Conservation (phyloP, 768 basidiomycete genomes). For the Tricholoma hemisulphureum region DNA sequence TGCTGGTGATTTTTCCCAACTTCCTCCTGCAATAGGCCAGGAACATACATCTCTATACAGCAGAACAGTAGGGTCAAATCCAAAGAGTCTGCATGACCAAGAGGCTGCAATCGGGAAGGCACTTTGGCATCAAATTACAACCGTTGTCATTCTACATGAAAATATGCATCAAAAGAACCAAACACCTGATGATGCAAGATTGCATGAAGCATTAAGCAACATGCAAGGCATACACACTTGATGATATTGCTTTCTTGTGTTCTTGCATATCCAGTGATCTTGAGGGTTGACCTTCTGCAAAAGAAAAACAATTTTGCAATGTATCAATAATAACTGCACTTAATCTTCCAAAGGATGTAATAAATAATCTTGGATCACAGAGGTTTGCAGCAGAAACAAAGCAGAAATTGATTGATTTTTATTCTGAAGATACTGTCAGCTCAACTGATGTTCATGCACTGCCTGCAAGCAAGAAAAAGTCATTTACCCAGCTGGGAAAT, state of each 20-base stretch:
- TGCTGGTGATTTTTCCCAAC: no score
- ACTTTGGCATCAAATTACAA: conserved; percentile 29
- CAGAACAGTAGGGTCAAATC: not conserved
- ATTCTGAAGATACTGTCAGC: conserved; percentile 18
- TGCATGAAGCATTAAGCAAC: conserved; percentile 15
- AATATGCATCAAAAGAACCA: conserved; percentile 31
- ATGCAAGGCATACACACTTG: conserved; percentile 17
- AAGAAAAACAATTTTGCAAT: conserved; percentile 19
- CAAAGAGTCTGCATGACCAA: not conserved
- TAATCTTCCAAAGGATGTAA: conserved; percentile 24
- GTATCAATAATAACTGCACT: conserved; percentile 28
- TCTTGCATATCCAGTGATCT: conserved; percentile 12
- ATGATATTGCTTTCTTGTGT: conserved; percentile 23
- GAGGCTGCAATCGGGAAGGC: conserved; percentile 16
- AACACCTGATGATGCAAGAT: conserved; percentile 24
- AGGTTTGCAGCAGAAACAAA: conserved; percentile 23
- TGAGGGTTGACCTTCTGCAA: conserved; percentile 5
- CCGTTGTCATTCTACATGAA: conserved; percentile 30
- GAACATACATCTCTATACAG: not conserved
- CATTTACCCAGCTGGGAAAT: conserved; percentile 27
- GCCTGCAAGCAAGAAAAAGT: conserved; percentile 19
- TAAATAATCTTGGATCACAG: conserved; percentile 22
- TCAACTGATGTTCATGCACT: conserved; percentile 17
- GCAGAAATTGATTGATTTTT: conserved; percentile 19
- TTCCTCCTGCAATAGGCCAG: no score